A percentile compares a stretch with the other conserved stretches of the same genome.
Conservation (phyloP, 352 stramenopile species). For the Phytophthora sp. region DNA sequence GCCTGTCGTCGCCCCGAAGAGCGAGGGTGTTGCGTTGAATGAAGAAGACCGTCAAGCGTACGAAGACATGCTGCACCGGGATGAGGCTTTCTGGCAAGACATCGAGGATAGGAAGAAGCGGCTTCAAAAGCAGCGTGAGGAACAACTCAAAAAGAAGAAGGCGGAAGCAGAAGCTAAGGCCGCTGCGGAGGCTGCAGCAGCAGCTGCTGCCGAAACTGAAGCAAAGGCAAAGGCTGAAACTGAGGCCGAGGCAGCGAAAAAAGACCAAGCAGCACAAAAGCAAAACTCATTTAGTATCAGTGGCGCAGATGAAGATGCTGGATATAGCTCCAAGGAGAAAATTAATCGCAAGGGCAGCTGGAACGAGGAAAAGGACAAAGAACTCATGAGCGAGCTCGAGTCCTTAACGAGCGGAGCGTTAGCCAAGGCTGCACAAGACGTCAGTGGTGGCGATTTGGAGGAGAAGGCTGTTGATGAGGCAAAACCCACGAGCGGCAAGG, state of each 20-base stretch:
- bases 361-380: constrained; percentile 87
- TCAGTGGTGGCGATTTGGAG: constrained; percentile 35
- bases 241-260: constrained; percentile 30
- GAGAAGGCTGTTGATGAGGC: constrained; percentile 45
- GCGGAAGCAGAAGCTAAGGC: constrained; percentile 55
- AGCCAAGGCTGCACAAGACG: constrained; percentile 43
- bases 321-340: constrained; percentile 35
- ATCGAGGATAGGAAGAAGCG: constrained; percentile 83
- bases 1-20: constrained; percentile 39
- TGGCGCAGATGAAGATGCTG: constrained; percentile 63
- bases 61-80: constrained; percentile 88
- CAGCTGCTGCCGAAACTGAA: constrained; percentile 40
- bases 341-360: constrained; percentile 76
- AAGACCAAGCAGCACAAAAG: constrained; percentile 34
- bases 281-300: constrained; percentile 82
- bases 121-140: constrained; percentile 74
- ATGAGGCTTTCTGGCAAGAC: constrained; percentile 87
- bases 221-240: constrained; percentile 45
- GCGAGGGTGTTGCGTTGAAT: constrained; percentile 77
- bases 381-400: constrained; percentile 87
- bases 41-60: constrained; percentile 86
- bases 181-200: constrained; percentile 39
- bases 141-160: constrained; percentile 74
- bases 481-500: constrained; percentile 19
- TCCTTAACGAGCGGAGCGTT: constrained; percentile 69